Base-by-base conservation (phyloP, 306 rosid genomes). In the Canavalia ensiformis region DNA sequence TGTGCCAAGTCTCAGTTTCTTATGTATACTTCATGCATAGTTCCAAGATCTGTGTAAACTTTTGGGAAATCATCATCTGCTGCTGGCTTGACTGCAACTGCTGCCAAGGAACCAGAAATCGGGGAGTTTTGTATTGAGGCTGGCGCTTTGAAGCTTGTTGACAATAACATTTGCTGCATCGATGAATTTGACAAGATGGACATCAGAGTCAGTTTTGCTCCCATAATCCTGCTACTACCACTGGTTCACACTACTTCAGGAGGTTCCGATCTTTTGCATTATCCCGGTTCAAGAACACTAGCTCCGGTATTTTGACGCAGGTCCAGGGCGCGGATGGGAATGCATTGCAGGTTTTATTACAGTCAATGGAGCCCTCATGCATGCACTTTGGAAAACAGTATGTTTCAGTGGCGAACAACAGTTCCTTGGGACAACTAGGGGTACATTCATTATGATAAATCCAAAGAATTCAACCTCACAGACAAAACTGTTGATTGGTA, bases 81-180 rank as follows among this genome's bases (percentile, higher is more conserved):
- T 46, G 99, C 97, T 76, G 99, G 99, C 45, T 92, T 95, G 93
- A 95, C 99, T 81, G 98, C 98, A 68, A 95, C 97, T 68, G 98
- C 93, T 80, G 99, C 98, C 79, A 95, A 95, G 90, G 99, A 95
- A 87, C 99, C 97, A 41, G 98, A 93, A 83, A 95, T 97, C 55
- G 98, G 98, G 70, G 99, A 95, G 79, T 95, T 95, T 88, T 95
- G 99, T 86, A 95, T 95, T 71, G 99, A 95, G 99, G 99, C 99
- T 68, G 98, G 99, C 0, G 99, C 99, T 25, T 78, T 95, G 86
- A 95, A 93, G 99, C 98, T 95, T 63, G 99, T 98, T 2, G 99
- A 95, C 81, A 95, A 95, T 76, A 98, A 98, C 63, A 77, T 95
- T 85, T 95, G 99, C 82, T 95, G 99, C 83, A 95, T 95, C 75